Conservation (phyloP, 371 early-diverging fungal species). For the Rhizopus delemar region DNA sequence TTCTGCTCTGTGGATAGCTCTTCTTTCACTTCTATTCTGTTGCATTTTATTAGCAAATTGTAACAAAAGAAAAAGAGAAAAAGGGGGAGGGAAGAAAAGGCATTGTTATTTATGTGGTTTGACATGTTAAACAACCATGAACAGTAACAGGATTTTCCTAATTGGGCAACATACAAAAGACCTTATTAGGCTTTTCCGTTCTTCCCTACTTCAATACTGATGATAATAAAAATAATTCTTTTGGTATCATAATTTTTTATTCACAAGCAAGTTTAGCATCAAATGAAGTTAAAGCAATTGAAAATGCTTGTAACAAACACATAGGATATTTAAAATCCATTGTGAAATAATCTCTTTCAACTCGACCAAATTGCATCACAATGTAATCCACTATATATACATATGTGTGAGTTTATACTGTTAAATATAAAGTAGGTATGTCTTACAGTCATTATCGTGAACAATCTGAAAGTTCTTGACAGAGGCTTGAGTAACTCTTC, state of each 20-base stretch:
- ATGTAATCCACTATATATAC: constrained; percentile 83
- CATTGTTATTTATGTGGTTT: not conserved
- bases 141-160: not conserved
- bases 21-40: constrained; percentile 5
- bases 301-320: constrained; percentile 91
- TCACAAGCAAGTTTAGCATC: constrained; percentile 91
- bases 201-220: not conserved
- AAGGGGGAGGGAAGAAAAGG: not conserved
- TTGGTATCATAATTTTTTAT: constrained; percentile 34
- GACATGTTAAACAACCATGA: not conserved
- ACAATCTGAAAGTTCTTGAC: constrained; percentile 99
- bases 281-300: constrained; percentile 90
- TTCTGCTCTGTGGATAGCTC: not conserved
- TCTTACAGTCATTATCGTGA: constrained; percentile 82
- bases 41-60: not conserved
- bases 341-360: constrained; percentile 79
- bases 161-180: not conserved
- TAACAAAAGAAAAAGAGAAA: constrained; percentile 1
- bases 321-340: constrained; percentile 96
- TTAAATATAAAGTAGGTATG: constrained; percentile 5
- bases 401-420: not conserved
- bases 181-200: too few relatives aligned
- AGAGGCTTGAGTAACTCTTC: constrained; percentile 90
- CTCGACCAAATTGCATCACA: constrained; percentile 94
- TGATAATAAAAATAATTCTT: not conserved